phyloP scores from a whole-genome alignment of 2,329 filamentous ascomycete species.

The Aspergillus fumigatus region DNA sequence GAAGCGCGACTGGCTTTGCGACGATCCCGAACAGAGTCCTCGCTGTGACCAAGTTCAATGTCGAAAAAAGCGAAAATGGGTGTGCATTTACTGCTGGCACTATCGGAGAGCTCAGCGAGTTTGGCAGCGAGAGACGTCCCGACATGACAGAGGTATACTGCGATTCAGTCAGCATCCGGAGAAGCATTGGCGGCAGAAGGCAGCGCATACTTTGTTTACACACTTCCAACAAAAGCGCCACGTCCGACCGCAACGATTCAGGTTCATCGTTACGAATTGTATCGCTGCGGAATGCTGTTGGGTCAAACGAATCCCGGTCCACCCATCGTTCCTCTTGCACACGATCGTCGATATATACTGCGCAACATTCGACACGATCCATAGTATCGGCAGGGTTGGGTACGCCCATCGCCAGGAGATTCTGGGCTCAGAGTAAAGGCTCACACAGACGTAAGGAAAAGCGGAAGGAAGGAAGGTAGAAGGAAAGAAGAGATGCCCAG shows the following conservation, averaged over 20 bases:
- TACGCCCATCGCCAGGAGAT: slow-evolving; percentile 14
- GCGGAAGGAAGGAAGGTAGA: slow-evolving; percentile 5
- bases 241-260: slow-evolving; percentile 44
- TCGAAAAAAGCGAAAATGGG: slow-evolving; percentile 56
- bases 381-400: slow-evolving; percentile 25
- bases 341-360: slow-evolving; percentile 45
- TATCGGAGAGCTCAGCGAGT: slow-evolving; percentile 49
- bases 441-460: slow-evolving; percentile 6
- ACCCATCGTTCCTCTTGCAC: slow-evolving; percentile 44
- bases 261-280: slow-evolving; percentile 36
- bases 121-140: slow-evolving; percentile 51
- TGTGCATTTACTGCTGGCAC: slow-evolving; percentile 42
- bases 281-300: slow-evolving; percentile 23
- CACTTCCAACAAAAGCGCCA: slow-evolving; percentile 46
- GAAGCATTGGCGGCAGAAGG: slow-evolving; percentile 7
- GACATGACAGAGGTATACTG: slow-evolving; percentile 52
- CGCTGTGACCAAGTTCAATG: slow-evolving; percentile 37
- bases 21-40: slow-evolving; percentile 34
- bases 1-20: slow-evolving; percentile 28
- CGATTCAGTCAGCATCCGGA: slow-evolving; percentile 10
- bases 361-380: slow-evolving; percentile 41
- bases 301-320: slow-evolving; percentile 27
- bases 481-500: slow-evolving; percentile 7
- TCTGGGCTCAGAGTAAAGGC: slow-evolving; percentile 8
- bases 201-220: slow-evolving; percentile 49